phyloP scores from a whole-genome alignment of 345 rosid genomes.

The Geranium brycei region DNA sequence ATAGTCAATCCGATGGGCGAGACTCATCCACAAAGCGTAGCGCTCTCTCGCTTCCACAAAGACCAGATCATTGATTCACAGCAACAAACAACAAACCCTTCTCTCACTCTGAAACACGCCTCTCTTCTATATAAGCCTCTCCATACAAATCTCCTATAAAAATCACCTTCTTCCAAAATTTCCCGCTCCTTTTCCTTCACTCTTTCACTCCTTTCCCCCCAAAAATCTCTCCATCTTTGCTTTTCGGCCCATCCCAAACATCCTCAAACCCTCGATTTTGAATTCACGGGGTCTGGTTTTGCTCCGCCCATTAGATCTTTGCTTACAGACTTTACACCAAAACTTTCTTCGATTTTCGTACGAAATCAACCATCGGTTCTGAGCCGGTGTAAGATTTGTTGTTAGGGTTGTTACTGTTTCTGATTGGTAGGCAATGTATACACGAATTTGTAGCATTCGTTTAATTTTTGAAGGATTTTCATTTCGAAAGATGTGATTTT shows the following conservation, averaged over 20 bases:
- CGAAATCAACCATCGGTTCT: not conserved
- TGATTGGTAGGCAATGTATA: not conserved
- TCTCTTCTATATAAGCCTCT: slow-evolving; percentile 10
- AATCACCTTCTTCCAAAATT: slow-evolving; percentile 10
- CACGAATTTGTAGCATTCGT: not conserved
- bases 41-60: too few species aligned
- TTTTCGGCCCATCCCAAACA: not conserved
- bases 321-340: not conserved
- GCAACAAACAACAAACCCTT: slow-evolving; percentile 2
- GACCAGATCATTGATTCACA: too few species aligned
- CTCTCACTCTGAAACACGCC: not conserved
- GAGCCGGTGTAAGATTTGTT: too few species aligned
- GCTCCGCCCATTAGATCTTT: not conserved
- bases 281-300: slow-evolving; percentile 4
- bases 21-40: too few species aligned
- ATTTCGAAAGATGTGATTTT: not conserved
- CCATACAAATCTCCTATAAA: slow-evolving; percentile 7
- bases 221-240: not conserved
- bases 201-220: too few species aligned
- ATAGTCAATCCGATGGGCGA: too few species aligned
- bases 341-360: not conserved
- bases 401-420: not conserved
- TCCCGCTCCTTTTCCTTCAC: slow-evolving; percentile 5
- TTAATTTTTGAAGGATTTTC: too few species aligned
- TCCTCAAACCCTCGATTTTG: slow-evolving; percentile 8